Base-by-base conservation (phyloP, 768 basidiomycete genomes). In the Cyathus striatus region DNA sequence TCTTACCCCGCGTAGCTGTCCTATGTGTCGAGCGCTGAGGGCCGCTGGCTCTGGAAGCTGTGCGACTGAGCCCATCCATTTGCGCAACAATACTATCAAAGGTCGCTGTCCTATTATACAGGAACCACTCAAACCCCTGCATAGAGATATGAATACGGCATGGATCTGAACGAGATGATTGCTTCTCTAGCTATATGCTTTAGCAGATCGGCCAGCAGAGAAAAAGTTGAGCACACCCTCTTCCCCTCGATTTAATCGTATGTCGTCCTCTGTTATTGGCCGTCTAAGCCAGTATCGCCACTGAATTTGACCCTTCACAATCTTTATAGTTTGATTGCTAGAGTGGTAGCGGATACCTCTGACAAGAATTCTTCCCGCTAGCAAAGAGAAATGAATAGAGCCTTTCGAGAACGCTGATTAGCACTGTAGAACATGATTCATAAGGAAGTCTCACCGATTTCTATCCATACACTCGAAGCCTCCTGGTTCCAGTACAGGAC, bases 221-320 rank as follows among this genome's bases (percentile, higher is more conserved):
- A 10, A 18, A 32, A 34, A 12, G 23, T 24, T 16, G 18, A 36
- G 56, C 80, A 43, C 56, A 86, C 84, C 53, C 40, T 76, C 75
- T 48, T 81, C 81, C 41, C 69, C 74, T 21, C 68, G 67, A 53
- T 47, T 63, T 54, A 52, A 63, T 45, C 68, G 68, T 20, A 88
- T 63, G 51, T 89, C 86, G 38, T 84, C 78, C 49, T 84, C 85
- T n/a, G 79, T 75, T 6, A 85, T 78, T 2, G 92, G 86, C 30
- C 75, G 68, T 44, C 91, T 81, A 38, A 90, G 73, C 95, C 95
- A 98, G 60, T 95, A 97, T 49, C 90, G 75, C 92, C 94, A 98
- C 50, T 86, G 86, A 38, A 97, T 61, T 56, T 90, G 81, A 1
- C 83, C 88, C 62, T 90, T 89, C 37, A 90, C 78, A 40, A 92